Conservation (phyloP, 2,329 filamentous ascomycete genomes). For the Juglanconis juglandina region DNA sequence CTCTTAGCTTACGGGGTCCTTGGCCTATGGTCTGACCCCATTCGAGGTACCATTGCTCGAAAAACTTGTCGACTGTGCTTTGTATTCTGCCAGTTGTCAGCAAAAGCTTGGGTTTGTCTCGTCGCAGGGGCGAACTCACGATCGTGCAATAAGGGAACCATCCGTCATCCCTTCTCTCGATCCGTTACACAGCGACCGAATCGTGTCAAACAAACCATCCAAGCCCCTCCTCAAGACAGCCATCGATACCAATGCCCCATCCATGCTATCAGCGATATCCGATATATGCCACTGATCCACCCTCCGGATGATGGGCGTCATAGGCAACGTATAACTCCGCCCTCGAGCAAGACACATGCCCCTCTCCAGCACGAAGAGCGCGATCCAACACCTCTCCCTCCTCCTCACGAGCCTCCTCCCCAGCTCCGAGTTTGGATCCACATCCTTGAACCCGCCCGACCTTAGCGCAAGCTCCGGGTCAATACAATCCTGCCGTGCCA, state of each 20-base stretch:
- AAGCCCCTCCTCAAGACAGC: slow-evolving; percentile 66
- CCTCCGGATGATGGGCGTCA: slow-evolving; percentile 61
- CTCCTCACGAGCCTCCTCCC: slow-evolving; percentile 61
- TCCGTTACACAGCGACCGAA: slow-evolving; percentile 58
- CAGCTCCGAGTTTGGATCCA: slow-evolving; percentile 58
- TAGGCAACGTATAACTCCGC: slow-evolving; percentile 64
- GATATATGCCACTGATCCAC: slow-evolving; percentile 69
- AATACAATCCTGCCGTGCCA: slow-evolving; percentile 67
- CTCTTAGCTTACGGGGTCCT: slow-evolving; percentile 40
- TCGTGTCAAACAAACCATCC: slow-evolving; percentile 53
- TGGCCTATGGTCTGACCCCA: slow-evolving; percentile 58
- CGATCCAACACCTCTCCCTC: slow-evolving; percentile 67
- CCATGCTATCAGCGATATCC: slow-evolving; percentile 60
- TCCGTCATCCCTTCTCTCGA: slow-evolving; percentile 46
- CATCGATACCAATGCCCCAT: slow-evolving; percentile 70
- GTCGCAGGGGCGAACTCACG: slow-evolving; percentile 31
- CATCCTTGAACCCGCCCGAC: slow-evolving; percentile 64
- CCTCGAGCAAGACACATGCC: slow-evolving; percentile 71
- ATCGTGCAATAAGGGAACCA: slow-evolving; percentile 52
- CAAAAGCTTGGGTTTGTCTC: background rate
- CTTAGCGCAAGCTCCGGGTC: slow-evolving; percentile 61
- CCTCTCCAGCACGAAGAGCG: slow-evolving; percentile 68
- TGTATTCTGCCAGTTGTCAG: slow-evolving; percentile 42
- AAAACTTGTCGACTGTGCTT: slow-evolving; percentile 62
- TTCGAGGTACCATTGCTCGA: slow-evolving; percentile 60